Conservation (phyloP, 2,329 filamentous ascomycete species). For the Fusarium sp. region DNA sequence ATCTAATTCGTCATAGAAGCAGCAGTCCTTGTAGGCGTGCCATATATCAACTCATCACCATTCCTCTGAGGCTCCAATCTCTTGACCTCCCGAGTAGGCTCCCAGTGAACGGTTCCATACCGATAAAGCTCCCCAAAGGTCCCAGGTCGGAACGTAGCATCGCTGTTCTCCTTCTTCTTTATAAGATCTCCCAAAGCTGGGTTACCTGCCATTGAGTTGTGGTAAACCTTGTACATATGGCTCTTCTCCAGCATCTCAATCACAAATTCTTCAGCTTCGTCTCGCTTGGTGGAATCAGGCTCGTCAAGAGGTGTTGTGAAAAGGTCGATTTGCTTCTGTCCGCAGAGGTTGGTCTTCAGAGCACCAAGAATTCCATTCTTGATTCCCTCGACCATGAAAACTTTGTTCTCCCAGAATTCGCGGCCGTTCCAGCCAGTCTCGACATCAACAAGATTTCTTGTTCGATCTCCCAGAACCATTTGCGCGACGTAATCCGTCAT, state of each 20-base stretch:
- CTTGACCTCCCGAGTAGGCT: constrained; percentile 45
- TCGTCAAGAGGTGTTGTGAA: constrained; percentile 51
- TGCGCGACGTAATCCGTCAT: constrained; percentile 55
- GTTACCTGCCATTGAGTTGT: constrained; percentile 49
- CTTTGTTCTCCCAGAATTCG: constrained; percentile 49
- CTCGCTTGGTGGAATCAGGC: constrained; percentile 43
- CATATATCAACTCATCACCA: constrained; percentile 37
- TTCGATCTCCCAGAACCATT: constrained; percentile 53
- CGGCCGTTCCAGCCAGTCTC: constrained; percentile 49
- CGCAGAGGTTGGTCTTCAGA: constrained; percentile 47
- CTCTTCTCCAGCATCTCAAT: constrained; percentile 51
- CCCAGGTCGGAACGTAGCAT: constrained; percentile 49
- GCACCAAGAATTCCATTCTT: constrained; percentile 50
- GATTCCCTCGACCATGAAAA: constrained; percentile 50
- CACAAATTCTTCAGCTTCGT: constrained; percentile 49
- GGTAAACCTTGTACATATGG: constrained; percentile 54
- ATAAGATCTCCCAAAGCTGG: constrained; percentile 51
- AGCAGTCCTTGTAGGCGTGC: constrained; percentile 21
- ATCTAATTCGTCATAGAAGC: not conserved
- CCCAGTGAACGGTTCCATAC: constrained; percentile 53
- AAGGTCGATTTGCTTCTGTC: constrained; percentile 47
- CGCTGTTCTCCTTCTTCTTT: constrained; percentile 43
- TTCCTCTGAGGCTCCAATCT: constrained; percentile 38
- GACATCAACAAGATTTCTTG: constrained; percentile 49
- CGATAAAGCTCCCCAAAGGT: constrained; percentile 53